phyloP scores from a whole-genome alignment of 2,329 filamentous ascomycete genomes.

The Coniochaeta hoffmannii region DNA sequence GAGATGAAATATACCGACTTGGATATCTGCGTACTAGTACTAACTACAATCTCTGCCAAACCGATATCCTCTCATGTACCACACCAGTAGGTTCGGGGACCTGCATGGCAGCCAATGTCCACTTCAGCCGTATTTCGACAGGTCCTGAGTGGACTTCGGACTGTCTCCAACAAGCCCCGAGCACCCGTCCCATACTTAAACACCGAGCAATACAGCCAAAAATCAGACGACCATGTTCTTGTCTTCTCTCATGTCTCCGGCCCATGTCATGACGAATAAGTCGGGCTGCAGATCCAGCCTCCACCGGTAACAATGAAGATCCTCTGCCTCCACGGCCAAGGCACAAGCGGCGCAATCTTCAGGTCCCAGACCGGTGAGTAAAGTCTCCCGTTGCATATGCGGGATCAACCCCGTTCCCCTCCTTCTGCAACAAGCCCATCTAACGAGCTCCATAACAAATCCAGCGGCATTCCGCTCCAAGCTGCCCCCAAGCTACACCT shows the following conservation, averaged over 20 bases:
- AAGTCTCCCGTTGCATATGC: too few relatives aligned
- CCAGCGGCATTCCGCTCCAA: slow-evolving; percentile 26
- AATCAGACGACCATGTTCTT: not conserved
- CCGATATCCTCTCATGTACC: not conserved
- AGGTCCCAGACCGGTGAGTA: slow-evolving; percentile 26
- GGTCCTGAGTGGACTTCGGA: slow-evolving; percentile 8
- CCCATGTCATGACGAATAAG: not conserved
- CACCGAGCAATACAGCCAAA: too few relatives aligned
- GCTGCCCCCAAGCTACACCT: slow-evolving; percentile 19
- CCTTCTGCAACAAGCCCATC: not conserved
- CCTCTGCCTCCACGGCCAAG: slow-evolving; percentile 29
- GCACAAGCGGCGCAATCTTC: slow-evolving; percentile 28
- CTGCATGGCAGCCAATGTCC: not conserved
- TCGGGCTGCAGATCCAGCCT: not conserved
- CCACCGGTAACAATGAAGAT: slow-evolving; percentile 21
- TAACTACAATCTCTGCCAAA: not conserved
- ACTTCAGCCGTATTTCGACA: not conserved
- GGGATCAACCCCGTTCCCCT: not conserved
- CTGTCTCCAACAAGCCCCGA: slow-evolving; percentile 13
- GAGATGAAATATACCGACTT: not conserved
- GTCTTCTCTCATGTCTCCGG: not conserved
- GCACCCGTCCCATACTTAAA: too few relatives aligned
- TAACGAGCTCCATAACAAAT: slow-evolving; percentile 3
- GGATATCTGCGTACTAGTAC: not conserved
- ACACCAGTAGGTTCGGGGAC: not conserved